Base-by-base conservation (phyloP, 2,329 filamentous ascomycete genomes). In the Microcyclospora pomicola region DNA sequence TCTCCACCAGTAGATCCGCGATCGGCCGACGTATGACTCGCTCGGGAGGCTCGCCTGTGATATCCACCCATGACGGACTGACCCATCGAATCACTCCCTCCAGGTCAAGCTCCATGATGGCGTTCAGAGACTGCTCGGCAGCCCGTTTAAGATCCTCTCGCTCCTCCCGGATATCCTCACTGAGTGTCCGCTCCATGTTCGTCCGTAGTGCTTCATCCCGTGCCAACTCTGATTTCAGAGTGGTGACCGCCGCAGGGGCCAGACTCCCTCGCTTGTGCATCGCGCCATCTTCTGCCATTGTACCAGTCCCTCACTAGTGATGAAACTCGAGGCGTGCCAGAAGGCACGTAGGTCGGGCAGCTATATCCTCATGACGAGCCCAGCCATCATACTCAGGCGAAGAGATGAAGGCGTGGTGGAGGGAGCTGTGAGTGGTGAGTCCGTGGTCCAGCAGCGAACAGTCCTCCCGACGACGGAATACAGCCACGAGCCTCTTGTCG, bases 21-120 rank as follows among this genome's bases (percentile, higher is more conserved):
- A 98, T 86, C 43, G 77, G 71, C 47, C 75, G 78, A 41, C 84
- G 84, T 49, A 82, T 72, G 36, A 95, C 76, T 6, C 74, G 71
- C 32, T 82, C 77, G 30, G 79, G 72, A 33, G 73, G 65, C 3
- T 82, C 88, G 41, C 91, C 91, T 43, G 96, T 80, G 35, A 98
- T 81, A 52, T 96, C 86, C 43, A 76, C 75, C 91, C 91, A 98
- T 12, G 88, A 95, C 10, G 87, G 84, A 59, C 88, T 96, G 51
- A 93, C 87, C 84, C 91, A 98, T 62, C 86, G 82, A 53, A 98
- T 81, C 43, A 77, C 81, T 47, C 85, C 85, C 55, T 95, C 82
- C 39, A 96, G 72, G 54, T 86, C 85, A 47, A 98, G 71, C 64
- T 98, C 88, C 56, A 98, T 73, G 58, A 98, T 94, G 46, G 93